Percentiles rank a stretch among this genome's conserved stretches.
phyloP scores from a whole-genome alignment of 2,329 filamentous ascomycete genomes.

The Sphaceloma murrayae region DNA sequence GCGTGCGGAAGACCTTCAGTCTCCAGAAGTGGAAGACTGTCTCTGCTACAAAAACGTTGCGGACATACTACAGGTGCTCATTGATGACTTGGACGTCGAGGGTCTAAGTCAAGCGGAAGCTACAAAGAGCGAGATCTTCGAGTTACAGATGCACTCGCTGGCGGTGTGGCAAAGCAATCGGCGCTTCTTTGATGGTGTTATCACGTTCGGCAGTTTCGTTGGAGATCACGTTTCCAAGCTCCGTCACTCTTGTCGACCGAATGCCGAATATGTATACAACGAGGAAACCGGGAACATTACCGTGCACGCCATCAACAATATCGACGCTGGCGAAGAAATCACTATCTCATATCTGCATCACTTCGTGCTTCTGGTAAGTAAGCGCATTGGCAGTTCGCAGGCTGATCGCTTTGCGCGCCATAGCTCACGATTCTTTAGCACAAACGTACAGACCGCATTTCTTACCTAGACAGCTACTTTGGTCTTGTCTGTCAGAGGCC shows the following conservation, averaged over 20 bases:
- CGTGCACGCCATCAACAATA: slow-evolving; percentile 15
- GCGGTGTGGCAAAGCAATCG: not conserved
- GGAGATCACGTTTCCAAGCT: not conserved
- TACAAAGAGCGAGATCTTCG: not conserved
- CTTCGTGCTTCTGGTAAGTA: too few relatives aligned
- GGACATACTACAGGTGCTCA: too few relatives aligned
- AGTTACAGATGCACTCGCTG: not conserved
- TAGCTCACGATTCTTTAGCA: not conserved
- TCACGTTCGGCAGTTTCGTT: not conserved
- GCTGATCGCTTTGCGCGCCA: too few relatives aligned
- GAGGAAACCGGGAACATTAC: slow-evolving; percentile 16
- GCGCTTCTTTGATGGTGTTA: not conserved
- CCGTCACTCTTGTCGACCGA: slow-evolving; percentile 19
- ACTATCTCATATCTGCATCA: slow-evolving; percentile 16
- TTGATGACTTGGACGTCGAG: too few relatives aligned
- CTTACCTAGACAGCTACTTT: not conserved
- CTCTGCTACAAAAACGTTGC: too few relatives aligned
- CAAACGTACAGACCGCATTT: not conserved
- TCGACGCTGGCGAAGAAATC: slow-evolving; percentile 19
- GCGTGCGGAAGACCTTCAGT: too few relatives aligned
- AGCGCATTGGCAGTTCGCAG: too few relatives aligned
- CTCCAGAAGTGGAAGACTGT: too few relatives aligned
- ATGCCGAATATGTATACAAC: slow-evolving; percentile 18
- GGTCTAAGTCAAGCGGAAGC: not conserved
- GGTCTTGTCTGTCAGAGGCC: slow-evolving; percentile 12